These are phyloP conservation scores for Symbiodinium pilosum DNA, from an alignment of 73 alveolate genomes.

Conservation along the genomic window DNA sequence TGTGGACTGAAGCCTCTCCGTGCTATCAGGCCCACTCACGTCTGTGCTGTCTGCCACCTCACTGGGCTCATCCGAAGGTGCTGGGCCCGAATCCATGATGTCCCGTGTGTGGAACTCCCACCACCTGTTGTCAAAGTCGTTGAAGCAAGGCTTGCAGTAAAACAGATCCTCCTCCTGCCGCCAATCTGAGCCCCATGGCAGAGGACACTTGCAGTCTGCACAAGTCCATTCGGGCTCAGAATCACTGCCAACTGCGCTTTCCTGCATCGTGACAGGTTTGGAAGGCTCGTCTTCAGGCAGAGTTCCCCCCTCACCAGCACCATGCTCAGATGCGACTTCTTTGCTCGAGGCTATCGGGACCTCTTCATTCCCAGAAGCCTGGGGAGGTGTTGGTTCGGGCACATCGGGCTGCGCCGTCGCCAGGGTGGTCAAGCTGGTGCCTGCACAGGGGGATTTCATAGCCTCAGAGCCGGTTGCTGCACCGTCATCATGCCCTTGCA, in stretches of 20 bases:
- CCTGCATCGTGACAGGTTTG: neutral
- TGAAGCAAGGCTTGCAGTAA: slow-evolving; percentile 54
- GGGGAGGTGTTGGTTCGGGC: too few species aligned
- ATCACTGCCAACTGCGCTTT: neutral
- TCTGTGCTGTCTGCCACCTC: neutral
- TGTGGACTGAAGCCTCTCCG: neutral
- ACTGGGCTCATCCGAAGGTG: neutral
- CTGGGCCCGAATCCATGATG: slow-evolving; percentile 11
- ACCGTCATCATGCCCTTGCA: too few species aligned
- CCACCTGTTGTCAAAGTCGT: slow-evolving; percentile 63
- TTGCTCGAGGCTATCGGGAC: too few species aligned
- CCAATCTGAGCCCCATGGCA: slow-evolving; percentile 87
- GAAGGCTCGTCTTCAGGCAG: too few species aligned
- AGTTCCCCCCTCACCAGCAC: too few species aligned
- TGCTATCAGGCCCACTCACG: too few species aligned
- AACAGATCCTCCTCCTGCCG: slow-evolving; percentile 49
- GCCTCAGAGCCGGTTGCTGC: too few species aligned
- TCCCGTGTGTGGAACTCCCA: slow-evolving; percentile 94
- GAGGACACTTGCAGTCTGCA: slow-evolving; percentile 26
- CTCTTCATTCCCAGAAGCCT: too few species aligned
- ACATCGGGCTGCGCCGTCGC: too few species aligned
- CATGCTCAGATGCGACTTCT: too few species aligned
- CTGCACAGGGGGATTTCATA: too few species aligned
- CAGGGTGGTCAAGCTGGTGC: too few species aligned
- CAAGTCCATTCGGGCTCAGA: neutral